A percentile compares a stretch with the other conserved stretches of the same genome.
Evolutionary conservation across 1,284 basidiomycete genomes (phyloP).

Genomic region (Entoloma clypeatum): DNA sequence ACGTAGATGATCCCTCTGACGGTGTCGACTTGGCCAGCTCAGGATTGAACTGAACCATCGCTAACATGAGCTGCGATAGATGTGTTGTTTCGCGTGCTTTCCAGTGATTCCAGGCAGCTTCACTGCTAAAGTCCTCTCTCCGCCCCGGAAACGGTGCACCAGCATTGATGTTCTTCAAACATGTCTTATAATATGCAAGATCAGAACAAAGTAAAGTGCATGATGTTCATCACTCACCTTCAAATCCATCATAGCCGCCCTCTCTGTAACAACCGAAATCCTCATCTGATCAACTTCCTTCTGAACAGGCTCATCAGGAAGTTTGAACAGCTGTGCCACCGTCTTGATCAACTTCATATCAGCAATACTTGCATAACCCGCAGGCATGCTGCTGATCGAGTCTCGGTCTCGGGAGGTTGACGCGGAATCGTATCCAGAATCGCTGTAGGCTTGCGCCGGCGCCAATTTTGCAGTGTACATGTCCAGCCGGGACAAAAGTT

Average conservation of each 20-base stretch:
- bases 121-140: slow-evolving; percentile 81
- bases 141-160: slow-evolving; percentile 82
- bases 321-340: slow-evolving; percentile 73
- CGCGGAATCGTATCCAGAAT: slow-evolving; percentile 66
- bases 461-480: slow-evolving; percentile 80
- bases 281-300: slow-evolving; percentile 71
- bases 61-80: slow-evolving; percentile 84
- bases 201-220: neutral
- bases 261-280: slow-evolving; percentile 72
- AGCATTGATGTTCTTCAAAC: slow-evolving; percentile 88
- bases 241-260: slow-evolving; percentile 81
- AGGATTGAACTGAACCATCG: slow-evolving; percentile 86
- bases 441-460: slow-evolving; percentile 47
- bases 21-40: slow-evolving; percentile 79
- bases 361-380: slow-evolving; percentile 44
- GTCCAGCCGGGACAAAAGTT: slow-evolving; percentile 78
- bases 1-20: slow-evolving; percentile 45
- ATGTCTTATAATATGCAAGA: slow-evolving; percentile 51
- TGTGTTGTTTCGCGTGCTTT: slow-evolving; percentile 78
- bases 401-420: slow-evolving; percentile 57
- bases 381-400: slow-evolving; percentile 41
- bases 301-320: slow-evolving; percentile 65
- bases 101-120: slow-evolving; percentile 84
- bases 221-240: slow-evolving; percentile 50
- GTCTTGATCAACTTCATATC: slow-evolving; percentile 78